Conservation (phyloP, 1,139 yeast genomes). For the Geotrichum siamense region DNA sequence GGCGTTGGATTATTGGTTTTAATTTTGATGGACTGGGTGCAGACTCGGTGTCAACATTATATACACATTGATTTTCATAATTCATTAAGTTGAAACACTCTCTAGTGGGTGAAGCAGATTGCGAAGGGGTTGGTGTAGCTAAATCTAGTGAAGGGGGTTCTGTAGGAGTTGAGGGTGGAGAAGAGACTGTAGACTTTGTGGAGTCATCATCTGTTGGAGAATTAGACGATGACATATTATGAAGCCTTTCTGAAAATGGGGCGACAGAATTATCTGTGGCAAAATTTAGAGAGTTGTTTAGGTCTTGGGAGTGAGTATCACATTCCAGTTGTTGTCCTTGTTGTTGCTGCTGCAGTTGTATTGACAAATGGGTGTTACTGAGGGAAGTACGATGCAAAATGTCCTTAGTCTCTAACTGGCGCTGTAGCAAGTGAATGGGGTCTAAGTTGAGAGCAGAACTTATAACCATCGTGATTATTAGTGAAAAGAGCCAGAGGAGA, state of each 20-base stretch:
- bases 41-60: conserved; percentile 6
- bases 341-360: neutral
- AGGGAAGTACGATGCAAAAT: too few species aligned
- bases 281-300: neutral
- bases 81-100: conserved; percentile 5
- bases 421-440: neutral
- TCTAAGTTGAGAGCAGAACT: neutral
- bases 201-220: conserved; percentile 6
- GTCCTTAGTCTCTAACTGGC: too few species aligned
- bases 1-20: conserved; percentile 33
- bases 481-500: neutral
- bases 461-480: neutral
- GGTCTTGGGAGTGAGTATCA: neutral
- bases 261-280: too few species aligned
- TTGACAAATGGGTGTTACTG: too few species aligned
- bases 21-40: neutral
- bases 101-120: conserved; percentile 17
- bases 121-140: conserved; percentile 20
- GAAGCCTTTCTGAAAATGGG: neutral
- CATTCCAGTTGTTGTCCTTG: neutral
- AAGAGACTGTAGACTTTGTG: conserved; percentile 8
- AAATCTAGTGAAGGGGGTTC: conserved; percentile 18
- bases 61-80: conserved; percentile 6
- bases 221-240: neutral
- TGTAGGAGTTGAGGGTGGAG: conserved; percentile 18